Percentiles rank a stretch among this genome's conserved stretches.
Conservation (phyloP, 768 basidiomycete genomes). For the Hortiboletus flavorubellus region DNA sequence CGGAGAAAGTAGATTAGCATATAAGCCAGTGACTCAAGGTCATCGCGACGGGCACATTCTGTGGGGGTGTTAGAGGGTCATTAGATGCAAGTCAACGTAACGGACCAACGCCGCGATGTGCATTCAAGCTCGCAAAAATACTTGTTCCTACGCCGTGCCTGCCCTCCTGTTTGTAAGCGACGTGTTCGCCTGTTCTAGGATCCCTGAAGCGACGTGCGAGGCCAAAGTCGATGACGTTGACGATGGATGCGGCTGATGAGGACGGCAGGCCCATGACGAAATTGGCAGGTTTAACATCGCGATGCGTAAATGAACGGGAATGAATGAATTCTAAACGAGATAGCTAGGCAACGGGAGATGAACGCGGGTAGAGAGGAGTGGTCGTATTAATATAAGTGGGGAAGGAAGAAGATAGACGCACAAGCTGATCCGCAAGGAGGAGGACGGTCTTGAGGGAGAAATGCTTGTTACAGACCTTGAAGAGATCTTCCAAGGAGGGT, state of each 20-base stretch:
- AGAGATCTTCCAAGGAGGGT: slow-evolving; percentile 82
- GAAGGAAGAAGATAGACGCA: slow-evolving; percentile 38
- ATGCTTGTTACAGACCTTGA: slow-evolving; percentile 86
- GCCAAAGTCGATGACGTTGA: slow-evolving; percentile 92
- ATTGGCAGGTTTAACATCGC: slow-evolving; percentile 98
- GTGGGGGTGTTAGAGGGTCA: background rate
- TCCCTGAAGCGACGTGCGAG: slow-evolving; percentile 79
- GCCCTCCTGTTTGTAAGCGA: slow-evolving; percentile 69
- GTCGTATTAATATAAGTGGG: slow-evolving; percentile 9
- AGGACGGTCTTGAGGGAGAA: slow-evolving; percentile 95
- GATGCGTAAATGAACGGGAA: slow-evolving; percentile 90
- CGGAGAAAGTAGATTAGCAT: slow-evolving; percentile 82
- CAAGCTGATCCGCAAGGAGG: slow-evolving; percentile 90
- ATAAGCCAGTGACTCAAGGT: slow-evolving; percentile 77
- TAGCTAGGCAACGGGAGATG: slow-evolving; percentile 50
- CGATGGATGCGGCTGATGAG: slow-evolving; percentile 60
- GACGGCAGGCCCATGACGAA: slow-evolving; percentile 84
- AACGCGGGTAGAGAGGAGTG: slow-evolving; percentile 17
- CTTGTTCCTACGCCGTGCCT: slow-evolving; percentile 78
- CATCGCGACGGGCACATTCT: slow-evolving; percentile 77
- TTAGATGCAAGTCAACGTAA: slow-evolving; percentile 2
- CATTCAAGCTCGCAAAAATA: slow-evolving; percentile 70
- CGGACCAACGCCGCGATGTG: slow-evolving; percentile 73
- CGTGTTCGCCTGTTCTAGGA: slow-evolving; percentile 57
- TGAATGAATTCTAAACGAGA: slow-evolving; percentile 97